Evolutionary conservation across 106 monocot genomes (phyloP).

Genomic region (Platanthera zijinensis): DNA sequence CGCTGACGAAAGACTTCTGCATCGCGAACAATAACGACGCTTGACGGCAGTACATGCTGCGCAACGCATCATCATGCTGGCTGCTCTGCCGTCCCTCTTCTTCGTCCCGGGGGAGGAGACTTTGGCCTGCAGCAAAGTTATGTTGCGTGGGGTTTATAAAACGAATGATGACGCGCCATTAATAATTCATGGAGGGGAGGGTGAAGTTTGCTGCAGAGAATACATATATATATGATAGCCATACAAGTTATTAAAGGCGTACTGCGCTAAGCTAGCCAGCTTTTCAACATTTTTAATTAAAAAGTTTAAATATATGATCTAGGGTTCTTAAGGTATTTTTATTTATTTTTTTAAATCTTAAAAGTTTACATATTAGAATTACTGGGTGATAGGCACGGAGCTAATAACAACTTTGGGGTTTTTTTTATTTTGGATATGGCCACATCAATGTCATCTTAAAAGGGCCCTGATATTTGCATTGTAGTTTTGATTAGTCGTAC

Average conservation of each 20-base stretch:
- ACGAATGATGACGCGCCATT: background rate
- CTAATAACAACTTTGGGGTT: background rate
- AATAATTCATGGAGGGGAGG: background rate
- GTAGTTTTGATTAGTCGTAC: too few relatives aligned
- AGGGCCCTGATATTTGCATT: too few relatives aligned
- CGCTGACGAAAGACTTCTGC: background rate
- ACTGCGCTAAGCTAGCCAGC: too few relatives aligned
- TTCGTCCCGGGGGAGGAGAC: constrained; percentile 11
- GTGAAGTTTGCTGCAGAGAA: background rate
- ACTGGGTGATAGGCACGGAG: too few relatives aligned
- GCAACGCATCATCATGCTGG: background rate
- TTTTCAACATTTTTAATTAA: too few relatives aligned
- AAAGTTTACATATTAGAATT: too few relatives aligned
- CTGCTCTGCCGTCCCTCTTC: background rate
- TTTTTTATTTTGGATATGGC: background rate
- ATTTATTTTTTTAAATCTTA: background rate
- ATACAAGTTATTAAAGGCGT: background rate
- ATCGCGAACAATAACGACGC: constrained; percentile 31
- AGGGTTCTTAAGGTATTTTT: background rate
- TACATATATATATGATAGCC: too few relatives aligned
- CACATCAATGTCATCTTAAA: background rate
- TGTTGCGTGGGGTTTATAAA: background rate
- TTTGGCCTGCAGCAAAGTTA: constrained; percentile 23
- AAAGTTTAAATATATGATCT: background rate
- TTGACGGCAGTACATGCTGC: background rate